These are phyloP conservation scores for Phyllosticta citrichinensis DNA, from an alignment of 2,329 filamentous ascomycete species.

Conservation along the genomic window DNA sequence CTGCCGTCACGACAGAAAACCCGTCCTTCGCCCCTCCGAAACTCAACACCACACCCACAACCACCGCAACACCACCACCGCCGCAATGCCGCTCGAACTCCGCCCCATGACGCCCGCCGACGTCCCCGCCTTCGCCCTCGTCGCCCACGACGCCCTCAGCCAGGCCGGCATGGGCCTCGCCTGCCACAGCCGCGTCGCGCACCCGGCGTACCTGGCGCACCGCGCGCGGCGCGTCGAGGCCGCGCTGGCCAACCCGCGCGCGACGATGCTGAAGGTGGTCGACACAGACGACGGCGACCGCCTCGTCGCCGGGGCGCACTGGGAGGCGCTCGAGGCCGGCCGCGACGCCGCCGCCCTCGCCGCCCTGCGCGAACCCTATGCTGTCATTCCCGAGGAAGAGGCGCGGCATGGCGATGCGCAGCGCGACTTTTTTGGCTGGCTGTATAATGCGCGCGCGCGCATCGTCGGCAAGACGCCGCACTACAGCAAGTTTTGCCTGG, in stretches of 20 bases:
- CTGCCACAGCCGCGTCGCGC: slow-evolving; percentile 15
- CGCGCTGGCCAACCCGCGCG: slow-evolving; percentile 19
- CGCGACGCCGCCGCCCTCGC: slow-evolving; percentile 13
- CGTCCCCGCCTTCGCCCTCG: slow-evolving; percentile 19
- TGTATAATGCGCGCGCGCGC: not conserved
- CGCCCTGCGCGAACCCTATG: slow-evolving; percentile 5
- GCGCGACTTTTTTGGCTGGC: slow-evolving; percentile 1
- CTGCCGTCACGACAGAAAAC: too few relatives aligned
- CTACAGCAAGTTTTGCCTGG: too few relatives aligned
- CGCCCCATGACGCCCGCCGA: slow-evolving; percentile 20
- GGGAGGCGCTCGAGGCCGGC: slow-evolving; percentile 3
- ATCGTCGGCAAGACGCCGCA: slow-evolving; percentile 5
- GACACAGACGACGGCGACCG: slow-evolving; percentile 9
- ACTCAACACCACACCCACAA: not conserved
- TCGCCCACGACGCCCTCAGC: slow-evolving; percentile 22
- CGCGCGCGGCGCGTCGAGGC: slow-evolving; percentile 19
- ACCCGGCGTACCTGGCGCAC: slow-evolving; percentile 16
- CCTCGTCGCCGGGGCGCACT: slow-evolving; percentile 12
- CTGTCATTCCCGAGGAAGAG: slow-evolving; percentile 4
- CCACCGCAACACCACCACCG: not conserved
- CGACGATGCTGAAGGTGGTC: slow-evolving; percentile 11
- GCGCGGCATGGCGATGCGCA: not conserved
- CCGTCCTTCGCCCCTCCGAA: too few relatives aligned
- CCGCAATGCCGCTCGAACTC: slow-evolving; percentile 26
- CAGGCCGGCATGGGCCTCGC: slow-evolving; percentile 17